Evolutionary conservation across 495 filamentous ascomycete species (phyloP).

Genomic region (Annulohypoxylon bovei): DNA sequence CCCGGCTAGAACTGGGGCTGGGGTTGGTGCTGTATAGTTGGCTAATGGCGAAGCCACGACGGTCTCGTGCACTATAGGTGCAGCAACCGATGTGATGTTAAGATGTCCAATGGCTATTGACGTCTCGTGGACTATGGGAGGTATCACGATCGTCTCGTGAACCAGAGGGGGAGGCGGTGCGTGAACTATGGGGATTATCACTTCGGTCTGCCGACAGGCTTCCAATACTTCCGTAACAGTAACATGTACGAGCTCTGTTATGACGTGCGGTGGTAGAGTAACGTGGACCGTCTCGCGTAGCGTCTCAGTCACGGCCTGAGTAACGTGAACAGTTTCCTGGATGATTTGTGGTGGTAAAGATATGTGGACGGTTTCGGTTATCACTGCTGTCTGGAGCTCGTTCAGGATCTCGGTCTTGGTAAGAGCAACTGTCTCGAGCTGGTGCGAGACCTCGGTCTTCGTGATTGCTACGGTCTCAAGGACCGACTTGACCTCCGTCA

Average conservation of each 20-base stretch:
- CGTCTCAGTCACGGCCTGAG: conserved; percentile 15
- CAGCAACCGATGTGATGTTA: conserved; percentile 11
- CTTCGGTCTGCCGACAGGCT: conserved; percentile 19
- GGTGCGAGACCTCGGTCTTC: conserved; percentile 22
- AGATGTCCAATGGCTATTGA: conserved; percentile 6
- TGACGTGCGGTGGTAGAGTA: conserved; percentile 5
- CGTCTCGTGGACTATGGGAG: conserved; percentile 9
- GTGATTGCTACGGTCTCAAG: conserved; percentile 20
- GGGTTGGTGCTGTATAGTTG: not conserved
- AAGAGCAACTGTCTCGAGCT: conserved; percentile 17
- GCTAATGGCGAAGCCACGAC: not conserved
- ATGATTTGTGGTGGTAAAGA: conserved; percentile 23
- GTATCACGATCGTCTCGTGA: conserved; percentile 19
- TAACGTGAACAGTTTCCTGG: conserved; percentile 28
- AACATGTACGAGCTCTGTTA: conserved; percentile 25
- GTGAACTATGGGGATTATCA: conserved; percentile 18
- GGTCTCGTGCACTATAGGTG: conserved; percentile 10
- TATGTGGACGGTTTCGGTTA: conserved; percentile 26
- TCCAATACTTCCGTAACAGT: conserved; percentile 19
- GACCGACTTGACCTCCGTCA: conserved; percentile 18
- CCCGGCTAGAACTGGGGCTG: not conserved
- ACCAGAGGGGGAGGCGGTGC: conserved; percentile 5
- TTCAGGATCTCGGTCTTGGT: conserved; percentile 32
- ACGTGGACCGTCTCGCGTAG: conserved; percentile 18
- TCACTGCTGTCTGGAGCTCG: conserved; percentile 9